Base-by-base conservation (phyloP, 169 alveolate species). In the Pseudocohnilembus persalinus region DNA sequence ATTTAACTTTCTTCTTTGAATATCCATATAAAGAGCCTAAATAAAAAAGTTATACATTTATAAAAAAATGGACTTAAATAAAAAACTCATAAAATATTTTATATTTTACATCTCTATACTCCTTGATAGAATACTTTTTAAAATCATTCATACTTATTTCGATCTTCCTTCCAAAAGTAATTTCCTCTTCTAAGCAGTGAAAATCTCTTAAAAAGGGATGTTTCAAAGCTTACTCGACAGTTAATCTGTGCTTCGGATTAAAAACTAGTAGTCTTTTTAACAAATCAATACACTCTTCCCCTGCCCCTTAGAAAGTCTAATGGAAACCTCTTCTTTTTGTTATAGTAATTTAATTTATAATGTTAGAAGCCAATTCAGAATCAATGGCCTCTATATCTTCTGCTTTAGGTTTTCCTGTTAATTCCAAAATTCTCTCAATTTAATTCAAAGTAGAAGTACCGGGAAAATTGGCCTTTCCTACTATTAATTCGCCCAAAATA, bases 121-220 rank as follows among this genome's bases (percentile, higher is more conserved):
- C 68, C 20, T 20, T 4, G 68, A 49, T 49, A 49, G 68, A 49
- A 49, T 11, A 49, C 68, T 49, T 49, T 20, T 49, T 81, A 73
- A 92, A 90, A 78, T 94, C 98, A 84, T 95, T 92, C 74, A 97
- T 92, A 0, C 97, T 95, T 76, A 97, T 91, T 27, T 94, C 91
- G 27, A 97, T 92, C 30, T 93, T 91, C 68, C 88, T 87, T 32
- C 74, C 90, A 88, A 98, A 96, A 15, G 83, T 94, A 32, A 97
- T 97, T 77, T 74, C 89, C 76, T 88, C 93, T 86, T 78, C 79
- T 49, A 75, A 72, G 33, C 65, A 80, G 33, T 78, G 78, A 78
- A 82, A 73, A 73, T 88, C 85, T 72, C 35, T 77, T 27, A 85
- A 31, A 78, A 64, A 85, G 6, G 78, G 77, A 33, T 85, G 87